phyloP scores from a whole-genome alignment of 305 asterid genomes.

The Solanum hybrid region DNA sequence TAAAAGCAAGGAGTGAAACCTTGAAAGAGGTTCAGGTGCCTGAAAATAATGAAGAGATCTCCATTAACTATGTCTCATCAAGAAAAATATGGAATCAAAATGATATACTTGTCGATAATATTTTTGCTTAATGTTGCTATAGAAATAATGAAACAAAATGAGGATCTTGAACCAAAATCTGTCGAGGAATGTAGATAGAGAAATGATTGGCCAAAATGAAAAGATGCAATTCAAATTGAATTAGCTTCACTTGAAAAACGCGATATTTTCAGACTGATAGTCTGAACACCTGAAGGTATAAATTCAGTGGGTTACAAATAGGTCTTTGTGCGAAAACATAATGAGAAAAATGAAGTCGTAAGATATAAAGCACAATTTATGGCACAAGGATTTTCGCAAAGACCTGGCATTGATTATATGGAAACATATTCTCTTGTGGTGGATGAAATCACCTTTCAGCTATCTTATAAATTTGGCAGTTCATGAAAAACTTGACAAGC shows the following conservation, averaged over 20 bases:
- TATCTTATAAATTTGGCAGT: too few relatives aligned
- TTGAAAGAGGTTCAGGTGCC: neutral
- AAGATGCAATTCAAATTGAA: neutral
- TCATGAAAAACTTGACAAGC: neutral
- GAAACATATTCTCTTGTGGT: neutral
- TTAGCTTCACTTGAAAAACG: neutral
- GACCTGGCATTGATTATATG: too few relatives aligned
- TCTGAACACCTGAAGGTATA: neutral
- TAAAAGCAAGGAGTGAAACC: neutral
- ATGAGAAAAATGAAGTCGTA: neutral
- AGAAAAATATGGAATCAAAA: neutral
- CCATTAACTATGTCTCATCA: neutral
- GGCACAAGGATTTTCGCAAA: neutral
- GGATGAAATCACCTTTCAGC: neutral
- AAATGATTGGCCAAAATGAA: too few relatives aligned
- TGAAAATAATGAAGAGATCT: neutral
- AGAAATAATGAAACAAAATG: neutral
- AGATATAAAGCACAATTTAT: neutral
- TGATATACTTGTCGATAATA: too few relatives aligned
- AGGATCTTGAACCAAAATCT: neutral
- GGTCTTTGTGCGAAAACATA: neutral
- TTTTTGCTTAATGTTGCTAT: too few relatives aligned
- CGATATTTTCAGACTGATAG: neutral
- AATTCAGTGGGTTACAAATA: neutral
- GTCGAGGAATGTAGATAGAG: neutral